Percentiles rank a stretch among this genome's conserved stretches.
These are phyloP conservation scores for Bidens hawaiensis DNA, from an alignment of 140 eudicot genomes.

Conservation along the genomic window DNA sequence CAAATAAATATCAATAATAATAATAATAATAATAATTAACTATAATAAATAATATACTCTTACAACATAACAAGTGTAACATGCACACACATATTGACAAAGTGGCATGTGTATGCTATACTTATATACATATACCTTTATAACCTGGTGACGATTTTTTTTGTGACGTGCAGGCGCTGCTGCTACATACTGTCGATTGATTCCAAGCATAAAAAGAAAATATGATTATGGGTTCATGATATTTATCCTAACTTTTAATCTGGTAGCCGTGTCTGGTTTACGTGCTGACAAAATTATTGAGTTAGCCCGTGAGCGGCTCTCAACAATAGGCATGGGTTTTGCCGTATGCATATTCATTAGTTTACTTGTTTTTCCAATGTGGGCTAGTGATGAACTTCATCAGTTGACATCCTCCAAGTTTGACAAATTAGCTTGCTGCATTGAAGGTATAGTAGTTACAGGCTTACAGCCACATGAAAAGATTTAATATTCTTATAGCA, in stretches of 20 bases:
- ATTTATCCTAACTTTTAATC: conserved; percentile 71
- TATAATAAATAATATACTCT: too few relatives aligned
- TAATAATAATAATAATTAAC: too few relatives aligned
- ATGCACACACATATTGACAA: not conserved
- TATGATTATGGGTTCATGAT: conserved; percentile 87
- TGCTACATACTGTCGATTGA: conserved; percentile 64
- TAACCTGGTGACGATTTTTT: not conserved
- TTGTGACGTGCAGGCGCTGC: conserved; percentile 44
- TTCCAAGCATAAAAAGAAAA: conserved; percentile 65
- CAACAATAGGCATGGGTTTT: conserved; percentile 77
- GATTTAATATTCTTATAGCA: not conserved
- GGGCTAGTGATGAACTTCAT: conserved; percentile 96
- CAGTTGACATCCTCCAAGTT: conserved; percentile 55
- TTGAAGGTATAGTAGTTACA: conserved; percentile 48
- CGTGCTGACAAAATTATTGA: conserved; percentile 60
- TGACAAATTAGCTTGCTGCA: conserved; percentile 50
- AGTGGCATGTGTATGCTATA: not conserved
- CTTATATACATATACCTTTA: not conserved
- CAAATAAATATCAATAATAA: too few relatives aligned
- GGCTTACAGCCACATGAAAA: not conserved
- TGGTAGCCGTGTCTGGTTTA: conserved; percentile 76
- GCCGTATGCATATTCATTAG: conserved; percentile 56
- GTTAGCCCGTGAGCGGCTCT: conserved; percentile 62
- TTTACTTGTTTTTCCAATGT: conserved; percentile 65
- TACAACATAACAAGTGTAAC: conserved; percentile 6